Evolutionary conservation across 225 moss, liverwort and hornwort genomes (phyloP).

Genomic region (Climacium dendroides): DNA sequence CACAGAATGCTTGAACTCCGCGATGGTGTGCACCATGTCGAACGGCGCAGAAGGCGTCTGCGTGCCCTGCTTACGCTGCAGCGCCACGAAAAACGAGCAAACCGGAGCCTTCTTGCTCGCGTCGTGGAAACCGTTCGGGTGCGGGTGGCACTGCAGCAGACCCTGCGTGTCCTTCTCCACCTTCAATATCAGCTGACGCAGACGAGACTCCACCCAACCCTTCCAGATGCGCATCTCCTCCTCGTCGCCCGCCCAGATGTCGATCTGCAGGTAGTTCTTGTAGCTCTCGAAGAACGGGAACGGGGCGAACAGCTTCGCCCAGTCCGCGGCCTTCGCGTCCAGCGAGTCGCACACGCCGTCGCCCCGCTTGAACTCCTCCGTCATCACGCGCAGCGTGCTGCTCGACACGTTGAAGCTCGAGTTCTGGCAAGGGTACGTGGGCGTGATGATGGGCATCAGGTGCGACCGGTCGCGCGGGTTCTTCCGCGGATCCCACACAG

Average conservation of each 20-base stretch:
- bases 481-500: conserved; percentile 95
- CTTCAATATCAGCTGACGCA: conserved; percentile 83
- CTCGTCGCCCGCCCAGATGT: conserved; percentile 71
- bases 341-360: conserved; percentile 79
- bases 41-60: conserved; percentile 76
- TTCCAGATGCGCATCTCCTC: conserved; percentile 96
- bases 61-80: conserved; percentile 80
- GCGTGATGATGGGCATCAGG: conserved; percentile 96
- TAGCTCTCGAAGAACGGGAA: conserved; percentile 95
- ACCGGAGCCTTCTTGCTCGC: conserved; percentile 55
- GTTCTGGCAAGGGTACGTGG: conserved; percentile 96
- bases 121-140: conserved; percentile 86
- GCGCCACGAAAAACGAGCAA: conserved; percentile 83
- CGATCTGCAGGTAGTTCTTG: conserved; percentile 91
- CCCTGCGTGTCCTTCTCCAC: conserved; percentile 90
- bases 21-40: conserved; percentile 82
- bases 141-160: conserved; percentile 90
- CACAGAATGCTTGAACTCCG: conserved; percentile 80
- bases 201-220: conserved; percentile 97
- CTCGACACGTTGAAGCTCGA: conserved; percentile 95
- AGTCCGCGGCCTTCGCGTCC: conserved; percentile 53
- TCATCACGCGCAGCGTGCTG: conserved; percentile 97
- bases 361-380: conserved; percentile 86
- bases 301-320: conserved; percentile 68
- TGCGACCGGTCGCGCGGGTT: conserved; percentile 87